Percentiles rank a stretch among this genome's conserved stretches.
phyloP scores from a whole-genome alignment of 2,329 filamentous ascomycete genomes.

The Pseudogymnoascus sp. region DNA sequence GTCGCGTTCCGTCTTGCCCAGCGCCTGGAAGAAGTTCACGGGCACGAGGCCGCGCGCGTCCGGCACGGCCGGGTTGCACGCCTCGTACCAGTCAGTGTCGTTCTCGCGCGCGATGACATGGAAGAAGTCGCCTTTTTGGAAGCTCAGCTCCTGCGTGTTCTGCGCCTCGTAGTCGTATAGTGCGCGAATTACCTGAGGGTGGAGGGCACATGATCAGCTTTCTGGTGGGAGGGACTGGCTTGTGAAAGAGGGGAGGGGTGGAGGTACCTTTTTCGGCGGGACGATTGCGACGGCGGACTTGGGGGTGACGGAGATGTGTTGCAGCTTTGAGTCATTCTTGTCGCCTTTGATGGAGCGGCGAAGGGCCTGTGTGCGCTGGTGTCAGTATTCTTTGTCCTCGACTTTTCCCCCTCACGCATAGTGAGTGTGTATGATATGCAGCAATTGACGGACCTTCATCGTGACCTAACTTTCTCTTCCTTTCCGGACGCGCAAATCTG shows the following conservation, averaged over 20 bases:
- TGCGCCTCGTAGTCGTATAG: constrained; percentile 86
- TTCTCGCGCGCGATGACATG: constrained; percentile 95
- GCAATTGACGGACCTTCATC: not conserved
- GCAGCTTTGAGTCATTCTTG: constrained; percentile 51
- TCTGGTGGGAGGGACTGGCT: not conserved
- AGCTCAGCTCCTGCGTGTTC: constrained; percentile 72
- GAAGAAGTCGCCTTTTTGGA: constrained; percentile 94
- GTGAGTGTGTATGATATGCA: not conserved
- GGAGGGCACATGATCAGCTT: not conserved
- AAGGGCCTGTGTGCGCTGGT: constrained; percentile 41
- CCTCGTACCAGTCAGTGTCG: constrained; percentile 95
- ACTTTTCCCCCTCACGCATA: not conserved
- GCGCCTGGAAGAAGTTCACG: constrained; percentile 84
- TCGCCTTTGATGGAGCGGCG: constrained; percentile 65
- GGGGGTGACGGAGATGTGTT: constrained; percentile 59
- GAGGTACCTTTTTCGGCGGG: constrained; percentile 63
- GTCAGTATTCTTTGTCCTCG: not conserved
- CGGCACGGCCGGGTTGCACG: constrained; percentile 86
- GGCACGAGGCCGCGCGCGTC: constrained; percentile 87
- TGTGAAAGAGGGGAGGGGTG: not conserved
- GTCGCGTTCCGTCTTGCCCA: constrained; percentile 87
- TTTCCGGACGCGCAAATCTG: not conserved
- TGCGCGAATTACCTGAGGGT: constrained; percentile 83
- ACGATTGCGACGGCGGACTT: constrained; percentile 65
- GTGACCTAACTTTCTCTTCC: not conserved